phyloP scores from a whole-genome alignment of 257 asterid species.

The Solanum rostratum region DNA sequence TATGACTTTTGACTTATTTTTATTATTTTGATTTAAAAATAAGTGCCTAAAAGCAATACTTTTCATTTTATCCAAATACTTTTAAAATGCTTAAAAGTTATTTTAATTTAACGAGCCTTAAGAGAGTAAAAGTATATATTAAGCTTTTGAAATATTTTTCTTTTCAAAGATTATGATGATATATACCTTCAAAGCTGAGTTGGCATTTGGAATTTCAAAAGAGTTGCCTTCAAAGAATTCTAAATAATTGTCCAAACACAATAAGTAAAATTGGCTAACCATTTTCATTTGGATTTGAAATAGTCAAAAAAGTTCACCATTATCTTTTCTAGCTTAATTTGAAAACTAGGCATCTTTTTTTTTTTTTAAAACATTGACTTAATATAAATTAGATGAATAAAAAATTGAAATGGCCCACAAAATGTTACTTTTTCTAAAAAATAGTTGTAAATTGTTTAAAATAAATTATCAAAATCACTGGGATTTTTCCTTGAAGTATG shows the following conservation, averaged over 20 bases:
- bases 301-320: not conserved
- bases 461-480: not conserved
- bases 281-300: not conserved
- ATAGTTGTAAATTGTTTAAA: not conserved
- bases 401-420: not conserved
- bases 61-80: no score
- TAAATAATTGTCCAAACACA: not conserved
- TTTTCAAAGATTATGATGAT: not conserved
- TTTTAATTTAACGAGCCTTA: no score
- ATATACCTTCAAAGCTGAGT: not conserved
- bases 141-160: not conserved
- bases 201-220: not conserved
- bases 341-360: not conserved
- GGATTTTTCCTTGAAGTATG: not conserved
- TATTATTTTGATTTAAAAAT: no score
- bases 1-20: no score
- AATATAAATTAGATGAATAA: not conserved
- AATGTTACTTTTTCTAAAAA: not conserved
- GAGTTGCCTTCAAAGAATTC: not conserved
- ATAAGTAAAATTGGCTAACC: not conserved
- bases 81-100: no score
- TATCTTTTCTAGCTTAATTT: not conserved
- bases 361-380: not conserved
- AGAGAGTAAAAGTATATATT: not conserved
- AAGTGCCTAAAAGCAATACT: no score